phyloP scores from a whole-genome alignment of 2,329 filamentous ascomycete species.

The Coniochaeta prunicola region DNA sequence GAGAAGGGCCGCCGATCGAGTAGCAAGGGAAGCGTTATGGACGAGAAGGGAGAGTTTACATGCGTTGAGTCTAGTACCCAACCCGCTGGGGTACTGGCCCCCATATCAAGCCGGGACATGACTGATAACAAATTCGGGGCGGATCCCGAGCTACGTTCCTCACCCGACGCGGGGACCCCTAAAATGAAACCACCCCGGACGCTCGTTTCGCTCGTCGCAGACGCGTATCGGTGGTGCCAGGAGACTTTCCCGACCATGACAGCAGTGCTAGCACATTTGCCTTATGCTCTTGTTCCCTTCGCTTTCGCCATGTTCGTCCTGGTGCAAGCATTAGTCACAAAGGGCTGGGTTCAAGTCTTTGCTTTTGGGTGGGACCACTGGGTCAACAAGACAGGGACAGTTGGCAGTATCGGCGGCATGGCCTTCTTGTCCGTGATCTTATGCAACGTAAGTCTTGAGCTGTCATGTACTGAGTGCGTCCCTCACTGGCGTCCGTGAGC shows the following conservation, averaged over 20 bases:
- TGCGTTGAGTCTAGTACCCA: too few species aligned
- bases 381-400: conserved; percentile 60
- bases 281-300: conserved; percentile 62
- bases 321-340: conserved; percentile 64
- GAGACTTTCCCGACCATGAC: conserved; percentile 66
- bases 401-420: conserved; percentile 66
- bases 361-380: conserved; percentile 68
- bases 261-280: conserved; percentile 58
- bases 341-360: conserved; percentile 68
- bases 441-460: conserved; percentile 54
- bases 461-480: background rate
- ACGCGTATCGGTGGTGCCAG: conserved; percentile 50
- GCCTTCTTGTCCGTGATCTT: conserved; percentile 63
- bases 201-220: conserved; percentile 39
- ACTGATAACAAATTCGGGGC: too few species aligned
- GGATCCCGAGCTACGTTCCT: too few species aligned
- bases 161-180: too few species aligned
- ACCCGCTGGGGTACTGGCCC: too few species aligned
- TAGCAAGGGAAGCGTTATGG: too few species aligned
- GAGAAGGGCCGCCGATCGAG: too few species aligned
- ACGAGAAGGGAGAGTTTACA: too few species aligned
- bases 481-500: background rate
- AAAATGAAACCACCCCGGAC: too few species aligned
- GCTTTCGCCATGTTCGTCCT: conserved; percentile 69
- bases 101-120: too few species aligned